Conservation (phyloP, 1,284 basidiomycete species). For the Rhodotorula mucilaginosa region DNA sequence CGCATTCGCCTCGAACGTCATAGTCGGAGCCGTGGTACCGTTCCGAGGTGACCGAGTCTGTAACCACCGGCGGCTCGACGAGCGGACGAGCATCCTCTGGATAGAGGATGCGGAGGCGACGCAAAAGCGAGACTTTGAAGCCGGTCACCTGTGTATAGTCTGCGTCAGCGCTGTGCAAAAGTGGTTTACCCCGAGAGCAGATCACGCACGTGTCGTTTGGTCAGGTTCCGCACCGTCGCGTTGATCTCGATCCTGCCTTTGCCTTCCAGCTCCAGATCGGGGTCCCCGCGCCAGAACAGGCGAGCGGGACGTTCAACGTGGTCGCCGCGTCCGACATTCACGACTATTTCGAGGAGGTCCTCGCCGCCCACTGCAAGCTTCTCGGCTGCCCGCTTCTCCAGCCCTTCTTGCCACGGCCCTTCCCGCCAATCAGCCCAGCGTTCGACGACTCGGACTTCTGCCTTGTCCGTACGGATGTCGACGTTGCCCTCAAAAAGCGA, state of each 20-base stretch:
- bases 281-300: slow-evolving; percentile 34
- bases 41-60: slow-evolving; percentile 31
- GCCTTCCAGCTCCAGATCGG: slow-evolving; percentile 16
- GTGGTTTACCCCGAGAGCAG: not conserved
- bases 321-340: slow-evolving; percentile 22
- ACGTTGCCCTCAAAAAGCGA: slow-evolving; percentile 32
- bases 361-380: slow-evolving; percentile 19
- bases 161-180: not conserved
- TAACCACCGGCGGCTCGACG: slow-evolving; percentile 29
- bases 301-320: slow-evolving; percentile 18
- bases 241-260: slow-evolving; percentile 27
- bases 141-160: slow-evolving; percentile 29
- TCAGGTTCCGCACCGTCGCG: slow-evolving; percentile 28
- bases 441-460: slow-evolving; percentile 34
- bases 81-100: slow-evolving; percentile 14
- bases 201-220: slow-evolving; percentile 28
- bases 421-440: slow-evolving; percentile 37
- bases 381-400: slow-evolving; percentile 19
- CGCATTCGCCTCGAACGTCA: slow-evolving; percentile 17
- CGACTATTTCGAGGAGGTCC: slow-evolving; percentile 22
- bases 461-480: slow-evolving; percentile 33
- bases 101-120: slow-evolving; percentile 39
- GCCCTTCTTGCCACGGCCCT: slow-evolving; percentile 14
- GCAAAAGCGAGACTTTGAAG: slow-evolving; percentile 40
- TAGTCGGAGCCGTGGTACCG: slow-evolving; percentile 39